phyloP scores from a whole-genome alignment of 129 eudicot genomes.

The Apium graveolens region DNA sequence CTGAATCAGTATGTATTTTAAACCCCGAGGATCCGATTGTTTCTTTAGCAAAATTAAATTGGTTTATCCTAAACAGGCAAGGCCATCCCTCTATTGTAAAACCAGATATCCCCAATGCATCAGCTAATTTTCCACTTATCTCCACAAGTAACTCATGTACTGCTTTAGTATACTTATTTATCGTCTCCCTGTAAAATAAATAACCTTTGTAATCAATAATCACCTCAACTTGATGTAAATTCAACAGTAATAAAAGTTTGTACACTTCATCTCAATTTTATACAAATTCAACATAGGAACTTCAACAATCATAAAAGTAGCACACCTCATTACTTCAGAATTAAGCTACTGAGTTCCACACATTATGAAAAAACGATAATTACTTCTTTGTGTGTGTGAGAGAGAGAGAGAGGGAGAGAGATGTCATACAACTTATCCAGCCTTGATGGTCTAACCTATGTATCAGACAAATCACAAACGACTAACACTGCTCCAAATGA shows the following conservation, averaged over 20 bases:
- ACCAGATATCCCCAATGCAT: conserved; percentile 34
- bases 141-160: conserved; percentile 34
- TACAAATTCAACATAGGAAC: neutral
- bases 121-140: conserved; percentile 38
- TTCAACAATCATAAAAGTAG: neutral
- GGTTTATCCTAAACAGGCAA: conserved; percentile 72
- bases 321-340: neutral
- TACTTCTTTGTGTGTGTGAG: neutral
- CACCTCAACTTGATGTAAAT: neutral
- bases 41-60: conserved; percentile 50
- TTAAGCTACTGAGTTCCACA: neutral
- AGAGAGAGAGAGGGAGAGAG: neutral
- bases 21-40: conserved; percentile 59
- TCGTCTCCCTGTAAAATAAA: conserved; percentile 35
- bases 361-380: neutral
- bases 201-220: neutral
- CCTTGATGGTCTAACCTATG: too few relatives aligned
- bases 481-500: neutral
- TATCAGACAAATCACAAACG: too few relatives aligned
- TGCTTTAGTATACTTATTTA: conserved; percentile 55
- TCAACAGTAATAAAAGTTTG: neutral
- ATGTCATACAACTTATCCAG: too few relatives aligned
- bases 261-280: neutral
- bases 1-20: conserved; percentile 71
- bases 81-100: conserved; percentile 53